Conservation (phyloP, 805 yeast genomes). For the Kregervanrija delftensis region DNA sequence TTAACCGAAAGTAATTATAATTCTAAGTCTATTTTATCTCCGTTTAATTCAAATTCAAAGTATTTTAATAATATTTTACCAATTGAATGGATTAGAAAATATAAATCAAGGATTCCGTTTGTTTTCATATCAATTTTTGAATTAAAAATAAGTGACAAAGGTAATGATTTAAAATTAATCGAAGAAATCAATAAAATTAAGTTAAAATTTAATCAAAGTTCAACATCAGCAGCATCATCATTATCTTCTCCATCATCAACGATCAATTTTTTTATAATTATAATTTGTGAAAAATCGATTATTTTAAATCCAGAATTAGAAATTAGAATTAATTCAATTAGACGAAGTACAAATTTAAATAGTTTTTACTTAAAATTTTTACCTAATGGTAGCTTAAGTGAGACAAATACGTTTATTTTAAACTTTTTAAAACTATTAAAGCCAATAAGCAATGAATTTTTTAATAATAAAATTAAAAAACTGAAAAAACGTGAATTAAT, state of each 20-base stretch:
- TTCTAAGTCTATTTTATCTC: slow-evolving; percentile 32
- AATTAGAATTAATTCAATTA: slow-evolving; percentile 29
- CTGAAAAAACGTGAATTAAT: slow-evolving; percentile 32
- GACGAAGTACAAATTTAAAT: slow-evolving; percentile 34
- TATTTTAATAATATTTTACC: slow-evolving; percentile 38
- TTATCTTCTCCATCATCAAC: too few species aligned
- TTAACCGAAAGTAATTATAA: background rate
- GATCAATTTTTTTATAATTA: slow-evolving; percentile 29
- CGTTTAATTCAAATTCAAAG: slow-evolving; percentile 34
- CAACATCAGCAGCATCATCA: slow-evolving; percentile 2
- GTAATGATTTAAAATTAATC: slow-evolving; percentile 22
- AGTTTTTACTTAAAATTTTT: too few species aligned
- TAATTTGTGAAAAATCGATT: slow-evolving; percentile 27
- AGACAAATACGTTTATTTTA: too few species aligned
- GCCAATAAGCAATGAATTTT: slow-evolving; percentile 39
- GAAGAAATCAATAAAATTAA: slow-evolving; percentile 31
- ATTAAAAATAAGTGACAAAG: slow-evolving; percentile 21
- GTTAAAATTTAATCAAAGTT: slow-evolving; percentile 22
- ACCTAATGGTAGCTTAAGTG: too few species aligned
- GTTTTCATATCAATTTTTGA: slow-evolving; percentile 40
- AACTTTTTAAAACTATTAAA: slow-evolving; percentile 9
- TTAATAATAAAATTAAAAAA: slow-evolving; percentile 32
- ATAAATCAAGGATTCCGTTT: slow-evolving; percentile 40
- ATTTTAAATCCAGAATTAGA: slow-evolving; percentile 27
- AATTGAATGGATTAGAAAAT: slow-evolving; percentile 47